These are phyloP conservation scores for Coniochaeta sp. DNA, from an alignment of 2,329 filamentous ascomycete species.

Conservation along the genomic window DNA sequence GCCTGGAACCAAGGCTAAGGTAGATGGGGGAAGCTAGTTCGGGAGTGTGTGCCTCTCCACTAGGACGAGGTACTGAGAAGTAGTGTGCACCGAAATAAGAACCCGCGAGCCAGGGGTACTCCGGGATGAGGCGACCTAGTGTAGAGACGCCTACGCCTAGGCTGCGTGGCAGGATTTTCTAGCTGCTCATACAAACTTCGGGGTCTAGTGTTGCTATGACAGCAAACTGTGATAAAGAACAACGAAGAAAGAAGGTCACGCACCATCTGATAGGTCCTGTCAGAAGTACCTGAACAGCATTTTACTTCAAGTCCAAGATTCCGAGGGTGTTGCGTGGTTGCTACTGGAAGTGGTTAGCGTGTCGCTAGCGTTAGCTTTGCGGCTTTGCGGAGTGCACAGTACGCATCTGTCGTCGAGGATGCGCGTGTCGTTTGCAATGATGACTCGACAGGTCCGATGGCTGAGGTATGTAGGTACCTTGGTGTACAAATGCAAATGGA, in stretches of 20 bases:
- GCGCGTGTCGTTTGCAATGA: not conserved
- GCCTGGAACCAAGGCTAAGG: constrained; percentile 9
- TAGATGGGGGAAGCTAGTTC: no score
- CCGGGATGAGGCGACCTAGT: not conserved
- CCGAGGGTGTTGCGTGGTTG: not conserved
- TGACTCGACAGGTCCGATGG: not conserved
- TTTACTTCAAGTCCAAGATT: no score
- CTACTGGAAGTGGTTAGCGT: not conserved
- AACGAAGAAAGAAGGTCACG: no score
- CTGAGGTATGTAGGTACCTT: not conserved
- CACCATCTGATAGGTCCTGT: not conserved
- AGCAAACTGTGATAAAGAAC: not conserved
- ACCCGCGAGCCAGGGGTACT: not conserved
- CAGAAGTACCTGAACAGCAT: no score
- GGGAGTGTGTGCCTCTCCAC: not conserved
- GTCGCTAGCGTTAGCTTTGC: not conserved
- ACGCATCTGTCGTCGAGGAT: not conserved
- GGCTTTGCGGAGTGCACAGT: not conserved
- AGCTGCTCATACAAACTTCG: no score
- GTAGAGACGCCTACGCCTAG: no score
- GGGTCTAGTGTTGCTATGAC: not conserved
- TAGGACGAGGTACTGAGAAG: not conserved
- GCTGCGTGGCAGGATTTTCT: not conserved
- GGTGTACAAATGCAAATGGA: no score
- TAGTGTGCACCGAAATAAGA: not conserved